These are phyloP conservation scores for Rhizophlyctis rosea DNA, from an alignment of 192 early-diverging fungal species.

Conservation along the genomic window DNA sequence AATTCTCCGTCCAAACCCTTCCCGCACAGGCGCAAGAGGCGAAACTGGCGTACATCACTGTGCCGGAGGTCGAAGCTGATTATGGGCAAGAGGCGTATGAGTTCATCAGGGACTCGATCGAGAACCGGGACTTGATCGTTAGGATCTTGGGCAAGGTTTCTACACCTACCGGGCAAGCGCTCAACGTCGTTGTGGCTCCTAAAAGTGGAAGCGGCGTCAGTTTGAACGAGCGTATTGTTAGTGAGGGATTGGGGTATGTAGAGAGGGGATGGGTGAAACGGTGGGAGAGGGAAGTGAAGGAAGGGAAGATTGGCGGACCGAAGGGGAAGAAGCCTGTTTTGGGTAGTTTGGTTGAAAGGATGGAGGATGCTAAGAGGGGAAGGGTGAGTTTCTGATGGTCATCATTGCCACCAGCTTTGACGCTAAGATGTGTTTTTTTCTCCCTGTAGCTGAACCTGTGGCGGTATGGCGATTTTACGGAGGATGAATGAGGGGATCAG, in stretches of 20 bases:
- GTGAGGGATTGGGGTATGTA: constrained; percentile 40
- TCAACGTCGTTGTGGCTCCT: constrained; percentile 38
- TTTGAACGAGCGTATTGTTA: constrained; percentile 43
- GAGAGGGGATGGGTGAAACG: constrained; percentile 33
- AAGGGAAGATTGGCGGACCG: constrained; percentile 32
- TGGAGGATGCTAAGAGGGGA: constrained; percentile 63
- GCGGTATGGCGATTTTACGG: constrained; percentile 51
- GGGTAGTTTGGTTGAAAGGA: constrained; percentile 60
- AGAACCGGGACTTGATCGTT: constrained; percentile 41
- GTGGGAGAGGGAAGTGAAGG: constrained; percentile 36
- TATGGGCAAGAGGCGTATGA: constrained; percentile 75
- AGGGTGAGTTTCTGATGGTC: constrained; percentile 42
- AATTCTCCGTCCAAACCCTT: constrained; percentile 47
- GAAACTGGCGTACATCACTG: constrained; percentile 74
- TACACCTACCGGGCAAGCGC: constrained; percentile 19
- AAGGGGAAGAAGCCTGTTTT: constrained; percentile 55
- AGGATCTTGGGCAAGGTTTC: constrained; percentile 29
- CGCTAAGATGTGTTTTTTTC: neutral
- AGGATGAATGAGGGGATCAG: constrained; percentile 29
- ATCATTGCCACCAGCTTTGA: neutral
- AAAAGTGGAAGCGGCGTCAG: constrained; percentile 12
- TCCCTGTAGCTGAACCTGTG: constrained; percentile 28
- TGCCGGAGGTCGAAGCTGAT: constrained; percentile 62
- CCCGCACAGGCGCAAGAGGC: constrained; percentile 80
- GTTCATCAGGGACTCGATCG: constrained; percentile 61